Evolutionary conservation across 768 basidiomycete genomes (phyloP).

Genomic region (Chiua virens): DNA sequence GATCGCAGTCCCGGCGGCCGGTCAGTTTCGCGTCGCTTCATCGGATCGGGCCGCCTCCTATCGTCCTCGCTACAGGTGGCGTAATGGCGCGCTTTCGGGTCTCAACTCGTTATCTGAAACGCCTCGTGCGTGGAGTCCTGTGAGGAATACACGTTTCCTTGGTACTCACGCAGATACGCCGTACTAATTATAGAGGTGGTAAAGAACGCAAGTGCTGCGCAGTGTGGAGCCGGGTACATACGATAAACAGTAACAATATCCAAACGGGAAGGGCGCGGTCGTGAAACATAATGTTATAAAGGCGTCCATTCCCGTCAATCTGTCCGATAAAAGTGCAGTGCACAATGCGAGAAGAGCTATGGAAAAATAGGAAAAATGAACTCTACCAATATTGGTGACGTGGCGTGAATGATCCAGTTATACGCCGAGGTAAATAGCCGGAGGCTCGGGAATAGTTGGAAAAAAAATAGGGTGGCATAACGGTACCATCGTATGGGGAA

Average conservation of each 20-base stretch:
- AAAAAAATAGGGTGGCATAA: not conserved
- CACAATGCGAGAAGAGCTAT: conserved; percentile 1
- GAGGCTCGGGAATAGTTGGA: not conserved
- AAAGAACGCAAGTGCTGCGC: conserved; percentile 1
- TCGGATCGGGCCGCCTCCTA: no score
- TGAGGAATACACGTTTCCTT: not conserved
- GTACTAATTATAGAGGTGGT: not conserved
- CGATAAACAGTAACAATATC: no score
- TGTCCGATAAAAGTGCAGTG: conserved; percentile 3
- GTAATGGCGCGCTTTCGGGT: no score
- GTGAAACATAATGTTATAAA: not conserved
- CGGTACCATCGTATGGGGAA: not conserved
- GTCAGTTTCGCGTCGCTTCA: no score
- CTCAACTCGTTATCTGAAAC: no score
- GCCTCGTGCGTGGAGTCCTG: no score
- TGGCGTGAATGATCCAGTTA: not conserved
- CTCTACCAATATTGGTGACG: not conserved
- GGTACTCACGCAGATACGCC: not conserved
- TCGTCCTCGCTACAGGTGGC: no score
- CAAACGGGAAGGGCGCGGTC: not conserved
- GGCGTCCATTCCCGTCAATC: conserved; percentile 7
- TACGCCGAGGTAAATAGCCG: not conserved
- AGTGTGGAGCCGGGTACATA: conserved; percentile 1
- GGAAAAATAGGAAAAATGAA: not conserved
- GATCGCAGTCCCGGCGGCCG: no score